Evolutionary conservation across 768 basidiomycete genomes (phyloP).

Genomic region (Termitomyces sp.): DNA sequence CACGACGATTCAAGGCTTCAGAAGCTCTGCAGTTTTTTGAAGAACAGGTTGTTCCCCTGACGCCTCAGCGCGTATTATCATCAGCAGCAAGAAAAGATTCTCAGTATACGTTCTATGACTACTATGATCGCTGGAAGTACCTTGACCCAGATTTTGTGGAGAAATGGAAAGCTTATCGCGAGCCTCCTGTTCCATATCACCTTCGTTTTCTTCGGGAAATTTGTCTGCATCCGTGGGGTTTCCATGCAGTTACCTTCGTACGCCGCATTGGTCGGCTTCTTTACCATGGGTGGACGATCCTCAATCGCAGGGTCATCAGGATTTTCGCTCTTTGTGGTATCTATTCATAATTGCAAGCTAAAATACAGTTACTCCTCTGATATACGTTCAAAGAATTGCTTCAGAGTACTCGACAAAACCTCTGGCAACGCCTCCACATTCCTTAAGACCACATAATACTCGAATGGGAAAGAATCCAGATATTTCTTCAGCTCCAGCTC

Average conservation of each 20-base stretch:
- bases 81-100: background rate
- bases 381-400: conserved; percentile 87
- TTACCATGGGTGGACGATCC: background rate
- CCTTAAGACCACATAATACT: conserved; percentile 92
- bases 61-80: background rate
- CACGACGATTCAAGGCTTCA: conserved; percentile 17
- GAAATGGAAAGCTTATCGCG: conserved; percentile 14
- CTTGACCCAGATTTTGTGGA: conserved; percentile 11
- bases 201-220: background rate
- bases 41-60: background rate
- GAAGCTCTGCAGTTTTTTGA: conserved; percentile 22
- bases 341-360: background rate
- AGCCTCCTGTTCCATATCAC: conserved; percentile 5
- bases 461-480: conserved; percentile 95
- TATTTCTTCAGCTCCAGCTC: conserved; percentile 87
- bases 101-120: background rate
- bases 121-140: background rate
- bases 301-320: too few relatives aligned
- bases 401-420: conserved; percentile 80
- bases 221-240: background rate
- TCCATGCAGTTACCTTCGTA: background rate
- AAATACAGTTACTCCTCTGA: conserved; percentile 52
- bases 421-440: conserved; percentile 90
- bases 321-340: background rate
- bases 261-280: background rate